Percentiles rank a stretch among this genome's conserved stretches.
phyloP scores from a whole-genome alignment of 495 filamentous ascomycete genomes.

The Penicillium waksmanii region DNA sequence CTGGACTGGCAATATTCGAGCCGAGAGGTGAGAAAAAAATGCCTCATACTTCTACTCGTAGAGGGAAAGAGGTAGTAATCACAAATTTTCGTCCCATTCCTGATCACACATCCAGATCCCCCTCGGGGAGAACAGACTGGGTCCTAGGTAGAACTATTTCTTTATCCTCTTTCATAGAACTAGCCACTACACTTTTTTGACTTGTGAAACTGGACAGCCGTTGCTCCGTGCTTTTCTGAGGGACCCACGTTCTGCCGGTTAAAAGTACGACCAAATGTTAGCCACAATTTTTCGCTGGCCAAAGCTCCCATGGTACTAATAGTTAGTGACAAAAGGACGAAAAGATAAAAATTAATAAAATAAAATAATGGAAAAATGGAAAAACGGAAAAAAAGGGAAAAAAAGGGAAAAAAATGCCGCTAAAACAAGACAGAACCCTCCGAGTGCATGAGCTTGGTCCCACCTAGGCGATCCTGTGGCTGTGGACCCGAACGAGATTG shows the following conservation, averaged over 20 bases:
- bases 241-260: conserved; percentile 12
- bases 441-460: conserved; percentile 25
- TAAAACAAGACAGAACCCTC: conserved; percentile 19
- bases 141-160: conserved; percentile 1
- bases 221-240: conserved; percentile 13
- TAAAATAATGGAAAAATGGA: too few relatives aligned
- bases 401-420: conserved; percentile 6
- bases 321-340: neutral
- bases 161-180: neutral
- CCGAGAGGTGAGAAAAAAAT: conserved; percentile 20
- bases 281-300: conserved; percentile 16
- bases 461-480: conserved; percentile 34
- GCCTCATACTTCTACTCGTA: conserved; percentile 5
- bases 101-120: neutral
- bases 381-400: neutral
- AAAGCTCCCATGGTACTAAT: conserved; percentile 23
- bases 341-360: neutral
- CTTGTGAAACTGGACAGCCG: conserved; percentile 4
- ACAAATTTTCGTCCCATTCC: neutral
- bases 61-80: neutral
- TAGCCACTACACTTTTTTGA: conserved; percentile 3
- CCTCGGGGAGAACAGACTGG: neutral
- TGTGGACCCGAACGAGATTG: conserved; percentile 6
- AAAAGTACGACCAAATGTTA: conserved; percentile 14
- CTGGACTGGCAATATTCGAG: conserved; percentile 9